phyloP scores from a whole-genome alignment of 331 rosid species.

The Rosa hybrid region DNA sequence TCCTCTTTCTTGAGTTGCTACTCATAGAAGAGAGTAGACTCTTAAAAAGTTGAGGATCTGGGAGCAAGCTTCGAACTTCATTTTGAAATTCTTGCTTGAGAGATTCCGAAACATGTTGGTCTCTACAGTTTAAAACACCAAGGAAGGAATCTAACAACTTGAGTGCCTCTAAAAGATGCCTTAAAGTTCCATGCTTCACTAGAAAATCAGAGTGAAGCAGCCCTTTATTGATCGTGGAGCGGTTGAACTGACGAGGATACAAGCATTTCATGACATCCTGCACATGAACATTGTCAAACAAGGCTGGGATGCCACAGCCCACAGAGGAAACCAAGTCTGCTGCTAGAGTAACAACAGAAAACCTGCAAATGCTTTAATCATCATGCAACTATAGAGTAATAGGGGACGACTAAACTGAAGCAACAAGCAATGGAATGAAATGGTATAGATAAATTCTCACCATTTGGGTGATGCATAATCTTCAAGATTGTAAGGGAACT shows the following conservation, averaged over 20 bases:
- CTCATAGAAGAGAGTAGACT: conserved; percentile 63
- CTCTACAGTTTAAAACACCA: conserved; percentile 37
- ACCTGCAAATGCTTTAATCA: conserved; percentile 65
- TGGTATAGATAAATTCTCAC: conserved; percentile 50
- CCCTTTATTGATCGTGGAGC: conserved; percentile 72
- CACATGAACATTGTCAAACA: conserved; percentile 43
- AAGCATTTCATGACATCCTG: conserved; percentile 62
- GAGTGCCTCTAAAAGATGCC: conserved; percentile 77
- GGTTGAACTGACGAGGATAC: conserved; percentile 78
- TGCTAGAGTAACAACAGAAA: conserved; percentile 54
- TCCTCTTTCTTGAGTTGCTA: conserved; percentile 64
- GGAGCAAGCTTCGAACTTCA: conserved; percentile 68
- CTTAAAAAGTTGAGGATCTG: conserved; percentile 79
- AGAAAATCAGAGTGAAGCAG: conserved; percentile 68
- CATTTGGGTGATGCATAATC: conserved; percentile 61
- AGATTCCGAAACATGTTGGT: conserved; percentile 34
- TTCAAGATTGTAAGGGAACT: conserved; percentile 83
- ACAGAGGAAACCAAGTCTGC: conserved; percentile 74
- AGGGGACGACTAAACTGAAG: neutral
- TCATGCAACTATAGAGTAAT: conserved; percentile 18
- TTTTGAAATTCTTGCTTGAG: conserved; percentile 67
- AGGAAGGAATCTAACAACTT: conserved; percentile 64
- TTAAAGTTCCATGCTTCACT: conserved; percentile 82
- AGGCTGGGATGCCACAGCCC: conserved; percentile 39
- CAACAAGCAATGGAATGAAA: neutral